Evolutionary conservation across 2,329 filamentous ascomycete genomes (phyloP).

Genomic region (Cordyceps cicadae): DNA sequence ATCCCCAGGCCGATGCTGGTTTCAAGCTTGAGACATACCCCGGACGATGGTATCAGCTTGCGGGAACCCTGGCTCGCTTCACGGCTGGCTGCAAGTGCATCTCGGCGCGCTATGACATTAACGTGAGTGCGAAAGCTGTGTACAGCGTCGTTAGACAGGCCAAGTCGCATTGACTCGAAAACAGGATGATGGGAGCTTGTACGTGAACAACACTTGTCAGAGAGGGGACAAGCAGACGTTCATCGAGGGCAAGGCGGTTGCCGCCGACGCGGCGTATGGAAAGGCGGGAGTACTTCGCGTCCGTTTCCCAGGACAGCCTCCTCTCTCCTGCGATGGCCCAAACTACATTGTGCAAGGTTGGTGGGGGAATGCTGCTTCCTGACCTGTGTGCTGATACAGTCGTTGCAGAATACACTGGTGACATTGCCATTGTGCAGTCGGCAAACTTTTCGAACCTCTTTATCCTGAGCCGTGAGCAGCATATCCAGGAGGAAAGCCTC

Average conservation of each 20-base stretch:
- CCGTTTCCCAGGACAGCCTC: slow-evolving; percentile 23
- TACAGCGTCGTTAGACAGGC: background rate
- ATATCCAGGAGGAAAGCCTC: slow-evolving; percentile 19
- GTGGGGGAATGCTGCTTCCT: slow-evolving; percentile 10
- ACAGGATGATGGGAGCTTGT: slow-evolving; percentile 24
- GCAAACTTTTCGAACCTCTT: slow-evolving; percentile 26
- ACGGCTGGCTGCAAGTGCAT: slow-evolving; percentile 26
- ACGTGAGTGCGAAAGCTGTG: slow-evolving; percentile 16
- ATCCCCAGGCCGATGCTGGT: slow-evolving; percentile 21
- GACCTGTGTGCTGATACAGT: background rate
- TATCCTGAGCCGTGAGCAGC: slow-evolving; percentile 24
- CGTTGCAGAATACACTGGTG: slow-evolving; percentile 21
- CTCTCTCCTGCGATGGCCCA: slow-evolving; percentile 22
- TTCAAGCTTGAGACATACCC: slow-evolving; percentile 24
- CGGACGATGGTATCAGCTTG: slow-evolving; percentile 27
- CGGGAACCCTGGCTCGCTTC: slow-evolving; percentile 24
- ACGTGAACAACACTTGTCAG: slow-evolving; percentile 26
- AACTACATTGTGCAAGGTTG: slow-evolving; percentile 27
- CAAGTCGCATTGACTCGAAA: background rate
- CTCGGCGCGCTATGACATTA: slow-evolving; percentile 23
- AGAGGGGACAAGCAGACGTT: slow-evolving; percentile 19
- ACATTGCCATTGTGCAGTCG: slow-evolving; percentile 25
- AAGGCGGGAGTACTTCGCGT: slow-evolving; percentile 23
- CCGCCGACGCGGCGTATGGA: slow-evolving; percentile 22
- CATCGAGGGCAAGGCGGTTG: slow-evolving; percentile 22